Evolutionary conservation across 2,329 filamentous ascomycete genomes (phyloP).

Genomic region (Fusarium pininemorale): DNA sequence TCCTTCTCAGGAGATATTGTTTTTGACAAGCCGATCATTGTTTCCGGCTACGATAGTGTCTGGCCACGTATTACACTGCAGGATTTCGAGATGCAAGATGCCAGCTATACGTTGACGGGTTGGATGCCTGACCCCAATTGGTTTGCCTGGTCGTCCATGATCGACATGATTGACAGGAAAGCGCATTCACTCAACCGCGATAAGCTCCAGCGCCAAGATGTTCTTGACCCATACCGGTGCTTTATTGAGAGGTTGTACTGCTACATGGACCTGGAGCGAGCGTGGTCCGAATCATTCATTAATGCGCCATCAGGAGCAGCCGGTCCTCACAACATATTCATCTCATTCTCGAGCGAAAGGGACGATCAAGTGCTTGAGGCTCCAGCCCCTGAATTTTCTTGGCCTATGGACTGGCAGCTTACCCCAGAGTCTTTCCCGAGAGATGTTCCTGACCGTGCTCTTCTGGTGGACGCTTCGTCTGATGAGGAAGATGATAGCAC

Average conservation of each 20-base stretch:
- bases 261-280: constrained; percentile 59
- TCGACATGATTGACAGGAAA: constrained; percentile 43
- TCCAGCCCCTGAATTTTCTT: constrained; percentile 19
- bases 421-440: constrained; percentile 26
- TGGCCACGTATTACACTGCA: constrained; percentile 47
- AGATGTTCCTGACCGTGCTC: constrained; percentile 4
- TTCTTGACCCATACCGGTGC: constrained; percentile 19
- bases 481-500: constrained; percentile 32
- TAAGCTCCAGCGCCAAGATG: constrained; percentile 10
- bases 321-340: constrained; percentile 47
- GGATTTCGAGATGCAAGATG: constrained; percentile 50
- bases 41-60: constrained; percentile 39
- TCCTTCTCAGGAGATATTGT: not conserved
- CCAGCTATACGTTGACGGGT: constrained; percentile 55
- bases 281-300: constrained; percentile 44
- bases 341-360: constrained; percentile 38
- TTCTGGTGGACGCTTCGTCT: constrained; percentile 13
- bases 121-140: constrained; percentile 54
- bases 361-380: not conserved
- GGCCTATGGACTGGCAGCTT: constrained; percentile 43
- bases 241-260: constrained; percentile 48
- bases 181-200: constrained; percentile 17
- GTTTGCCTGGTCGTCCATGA: constrained; percentile 47
- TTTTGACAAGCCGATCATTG: constrained; percentile 36
- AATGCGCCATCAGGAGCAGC: constrained; percentile 35